A percentile compares a stretch with the other conserved stretches of the same genome.
Conservation (phyloP, 2,329 filamentous ascomycete genomes). For the Microcera coccophila region DNA sequence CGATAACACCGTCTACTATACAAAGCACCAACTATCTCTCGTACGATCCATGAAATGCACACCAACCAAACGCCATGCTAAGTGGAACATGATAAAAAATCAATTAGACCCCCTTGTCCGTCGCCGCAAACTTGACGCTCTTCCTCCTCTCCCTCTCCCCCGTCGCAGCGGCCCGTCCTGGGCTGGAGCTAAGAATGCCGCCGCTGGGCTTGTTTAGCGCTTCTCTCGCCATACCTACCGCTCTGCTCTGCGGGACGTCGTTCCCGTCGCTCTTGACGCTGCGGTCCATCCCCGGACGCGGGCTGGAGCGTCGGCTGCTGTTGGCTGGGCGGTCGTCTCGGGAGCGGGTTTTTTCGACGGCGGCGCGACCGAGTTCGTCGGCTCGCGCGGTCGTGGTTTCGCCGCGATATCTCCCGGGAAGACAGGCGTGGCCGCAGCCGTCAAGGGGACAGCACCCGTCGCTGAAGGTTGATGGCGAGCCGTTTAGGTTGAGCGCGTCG, state of each 20-base stretch:
- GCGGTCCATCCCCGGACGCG: conserved; percentile 21
- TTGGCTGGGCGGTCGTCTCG: conserved; percentile 24
- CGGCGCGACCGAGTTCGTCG: conserved; percentile 50
- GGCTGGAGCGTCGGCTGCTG: conserved; percentile 29
- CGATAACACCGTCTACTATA: too few relatives aligned
- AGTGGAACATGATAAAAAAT: too few relatives aligned
- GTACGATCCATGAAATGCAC: too few relatives aligned
- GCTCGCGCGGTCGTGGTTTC: conserved; percentile 43
- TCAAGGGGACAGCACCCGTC: conserved; percentile 62
- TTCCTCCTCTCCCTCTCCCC: conserved; percentile 54
- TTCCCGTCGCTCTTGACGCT: conserved; percentile 44
- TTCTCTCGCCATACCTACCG: conserved; percentile 58
- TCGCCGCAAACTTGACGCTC: conserved; percentile 59
- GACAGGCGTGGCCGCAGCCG: conserved; percentile 60
- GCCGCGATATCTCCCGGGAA: conserved; percentile 53
- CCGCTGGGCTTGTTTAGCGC: conserved; percentile 38
- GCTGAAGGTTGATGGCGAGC: conserved; percentile 34
- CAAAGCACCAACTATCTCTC: too few relatives aligned
- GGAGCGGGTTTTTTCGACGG: conserved; percentile 37
- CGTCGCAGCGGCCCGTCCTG: conserved; percentile 35
- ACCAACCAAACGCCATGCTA: too few relatives aligned
- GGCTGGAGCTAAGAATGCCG: conserved; percentile 49
- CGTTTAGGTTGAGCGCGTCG: conserved; percentile 13
- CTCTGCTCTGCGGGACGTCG: conserved; percentile 56
- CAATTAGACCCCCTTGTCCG: too few relatives aligned